These are phyloP conservation scores for Phytophthora sojae DNA, from an alignment of 352 stramenopile genomes.

Conservation along the genomic window DNA sequence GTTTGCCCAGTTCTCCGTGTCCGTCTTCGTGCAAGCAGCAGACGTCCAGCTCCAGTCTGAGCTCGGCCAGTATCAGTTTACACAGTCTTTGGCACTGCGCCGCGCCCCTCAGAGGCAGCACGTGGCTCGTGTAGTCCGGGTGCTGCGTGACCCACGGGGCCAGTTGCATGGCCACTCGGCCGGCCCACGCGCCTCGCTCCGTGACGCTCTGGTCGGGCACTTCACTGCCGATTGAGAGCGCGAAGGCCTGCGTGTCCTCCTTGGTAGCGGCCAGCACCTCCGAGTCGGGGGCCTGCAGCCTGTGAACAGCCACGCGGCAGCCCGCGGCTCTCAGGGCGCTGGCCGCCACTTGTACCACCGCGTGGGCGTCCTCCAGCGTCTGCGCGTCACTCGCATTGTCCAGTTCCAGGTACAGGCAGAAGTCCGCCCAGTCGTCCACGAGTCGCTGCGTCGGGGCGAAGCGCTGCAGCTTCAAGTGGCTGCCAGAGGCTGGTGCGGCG, in stretches of 20 bases:
- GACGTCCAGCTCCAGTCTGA: conserved; percentile 48
- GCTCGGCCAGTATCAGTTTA: conserved; percentile 58
- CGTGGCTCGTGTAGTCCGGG: conserved; percentile 49
- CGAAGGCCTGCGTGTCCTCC: conserved; percentile 53
- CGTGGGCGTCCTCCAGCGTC: conserved; percentile 42
- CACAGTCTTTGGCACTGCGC: conserved; percentile 70
- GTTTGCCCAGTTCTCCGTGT: no score
- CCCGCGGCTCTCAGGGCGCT: conserved; percentile 49
- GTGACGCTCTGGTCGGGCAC: conserved; percentile 25
- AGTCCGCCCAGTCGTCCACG: conserved; percentile 44
- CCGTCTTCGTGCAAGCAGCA: conserved; percentile 25
- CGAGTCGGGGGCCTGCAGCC: conserved; percentile 39
- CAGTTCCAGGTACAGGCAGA: conserved; percentile 51
- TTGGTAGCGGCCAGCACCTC: conserved; percentile 29
- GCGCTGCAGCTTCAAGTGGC: conserved; percentile 43
- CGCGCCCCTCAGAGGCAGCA: conserved; percentile 51
- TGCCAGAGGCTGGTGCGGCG: conserved; percentile 8
- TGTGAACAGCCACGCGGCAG: conserved; percentile 53
- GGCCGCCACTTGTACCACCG: conserved; percentile 43
- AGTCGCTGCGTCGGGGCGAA: conserved; percentile 40
- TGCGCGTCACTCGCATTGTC: not conserved
- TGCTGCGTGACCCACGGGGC: conserved; percentile 58
- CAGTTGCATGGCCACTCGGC: conserved; percentile 32
- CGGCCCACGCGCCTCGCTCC: conserved; percentile 18
- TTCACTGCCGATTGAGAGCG: conserved; percentile 50